Base-by-base conservation (phyloP, 768 basidiomycete genomes). In the Xanthoconium stramineum region DNA sequence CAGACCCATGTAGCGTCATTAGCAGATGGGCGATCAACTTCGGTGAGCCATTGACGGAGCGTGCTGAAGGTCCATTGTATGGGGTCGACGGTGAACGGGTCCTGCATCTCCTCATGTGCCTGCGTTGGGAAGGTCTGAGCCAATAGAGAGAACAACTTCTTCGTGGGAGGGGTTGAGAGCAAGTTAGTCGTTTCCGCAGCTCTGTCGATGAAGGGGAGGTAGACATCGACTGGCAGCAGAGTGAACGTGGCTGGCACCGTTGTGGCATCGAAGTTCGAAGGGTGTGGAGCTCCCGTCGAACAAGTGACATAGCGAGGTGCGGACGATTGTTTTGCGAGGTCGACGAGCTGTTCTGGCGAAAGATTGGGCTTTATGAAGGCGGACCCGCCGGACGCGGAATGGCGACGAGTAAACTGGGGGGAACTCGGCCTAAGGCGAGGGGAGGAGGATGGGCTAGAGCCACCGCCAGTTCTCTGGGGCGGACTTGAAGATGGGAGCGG, bases 161-260 rank as follows among this genome's bases (percentile, higher is more conserved):
- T 80, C 53, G 86, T 88, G 6, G 85, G 89, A 3, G 78, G 83
- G 13, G 73, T 78, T 20, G 79, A 76, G 55, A 94, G 81, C 30
- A 97, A 78, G 10, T 81, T 74, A 5, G 79, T 60, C 2, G 95
- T 91, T 65, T 97, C 94, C 0, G 75, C 72, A 0, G 91, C 81
- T 19, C 94, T 84, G 60, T 95, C 87, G 59, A 95, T 79, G 72
- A 94, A 97, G 1, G 94, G 94, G 14, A 97, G 82, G 61, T 84
- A 86, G 32, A 91, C 82, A 57, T 90, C 85, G 20, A 84, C 83
- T 6, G 88, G 88, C 2, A 94, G 79, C 0, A 83, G 83, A 0
- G 88, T 89, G 66, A 92, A 92, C 2, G 83, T 83, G 3, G 83
- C 81, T 5, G 82, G 82, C 13, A 37, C 42, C 10, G 35, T 12